Evolutionary conservation across 257 asterid species (phyloP), one percentile per base, ranked within the genome.

Genomic region (Gynochthodes officinalis): DNA sequence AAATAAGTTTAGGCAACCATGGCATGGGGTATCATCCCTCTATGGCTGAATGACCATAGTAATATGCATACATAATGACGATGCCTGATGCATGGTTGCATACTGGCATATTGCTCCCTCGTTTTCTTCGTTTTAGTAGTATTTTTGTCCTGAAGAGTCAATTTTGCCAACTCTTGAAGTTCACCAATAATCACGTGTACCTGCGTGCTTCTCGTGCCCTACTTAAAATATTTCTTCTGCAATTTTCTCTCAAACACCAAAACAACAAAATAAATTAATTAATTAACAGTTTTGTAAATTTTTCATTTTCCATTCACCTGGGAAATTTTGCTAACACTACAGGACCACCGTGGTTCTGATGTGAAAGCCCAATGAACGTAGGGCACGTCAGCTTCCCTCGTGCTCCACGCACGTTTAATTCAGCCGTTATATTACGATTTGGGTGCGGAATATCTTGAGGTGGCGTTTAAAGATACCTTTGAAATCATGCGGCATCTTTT

Each of bases 161-260:
- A 40, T 9, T 39, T 40, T 40, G 69, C 25, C 69, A 64, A 40
- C 69, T 39, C 25, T 37, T 63, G 16, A 61, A 30, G 21, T n/a
- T 48, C 65, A 42, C 7, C 42, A 25, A n/a, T n/a, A n/a, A 39
- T 27, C 32, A 25, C 65, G 65, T 70, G 73, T 15, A 12, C 52
- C 10, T 57, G 15, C 74, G 69, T 55, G 78, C 43, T 43, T 54
- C 78, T 67, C 78, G 78, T 67, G 78, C 62, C 68, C 1, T 42
- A 2, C 32, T 5, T 5, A 35, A n/a, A 16, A 54, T 43, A 4
- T 33, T 61, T 18, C 28, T 44, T n/a, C n/a, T n/a, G n/a, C n/a
- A n/a, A 5, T 50, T 37, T 21, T 33, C 35, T 4, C n/a, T 40
- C n/a, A n/a, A n/a, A n/a, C 16, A 30, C 32, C 16, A 2, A 44